Evolutionary conservation across 805 yeast species (phyloP).

Genomic region (Tetrapisispora iriomotensis): DNA sequence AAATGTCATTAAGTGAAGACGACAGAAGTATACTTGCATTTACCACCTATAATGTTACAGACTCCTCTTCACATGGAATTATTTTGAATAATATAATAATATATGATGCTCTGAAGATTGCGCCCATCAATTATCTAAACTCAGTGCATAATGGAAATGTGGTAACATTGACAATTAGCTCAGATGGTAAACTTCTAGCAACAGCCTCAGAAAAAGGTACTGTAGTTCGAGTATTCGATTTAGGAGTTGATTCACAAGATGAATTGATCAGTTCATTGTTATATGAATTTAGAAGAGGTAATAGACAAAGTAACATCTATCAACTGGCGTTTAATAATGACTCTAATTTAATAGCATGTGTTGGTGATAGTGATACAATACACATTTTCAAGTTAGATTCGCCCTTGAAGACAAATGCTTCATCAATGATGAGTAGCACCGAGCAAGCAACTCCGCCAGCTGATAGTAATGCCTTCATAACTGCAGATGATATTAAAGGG

Average conservation of each 20-base stretch:
- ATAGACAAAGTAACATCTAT: constrained; percentile 62
- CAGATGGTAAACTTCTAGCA: constrained; percentile 50
- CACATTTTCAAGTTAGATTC: constrained; percentile 69
- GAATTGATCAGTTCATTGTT: constrained; percentile 14
- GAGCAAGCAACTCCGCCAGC: not conserved
- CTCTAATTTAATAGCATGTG: constrained; percentile 60
- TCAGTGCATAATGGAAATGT: constrained; percentile 26
- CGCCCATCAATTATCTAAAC: constrained; percentile 49
- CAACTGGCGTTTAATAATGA: constrained; percentile 58
- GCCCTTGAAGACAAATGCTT: not conserved
- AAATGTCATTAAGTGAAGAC: constrained; percentile 23
- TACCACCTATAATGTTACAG: constrained; percentile 18
- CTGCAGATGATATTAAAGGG: not conserved
- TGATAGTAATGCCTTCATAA: not conserved
- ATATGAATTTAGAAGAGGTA: constrained; percentile 61
- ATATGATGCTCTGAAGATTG: constrained; percentile 64
- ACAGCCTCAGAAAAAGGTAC: constrained; percentile 68
- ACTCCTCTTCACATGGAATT: constrained; percentile 21
- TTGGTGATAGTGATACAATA: constrained; percentile 80
- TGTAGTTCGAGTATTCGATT: constrained; percentile 49
- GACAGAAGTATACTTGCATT: constrained; percentile 27
- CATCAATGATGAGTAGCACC: not conserved
- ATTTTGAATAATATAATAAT: constrained; percentile 43
- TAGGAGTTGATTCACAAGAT: constrained; percentile 39
- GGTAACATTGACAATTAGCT: constrained; percentile 35